Evolutionary conservation across 371 early-diverging fungal genomes (phyloP), one percentile per base, ranked within the genome.

Genomic region (Actinomortierella ambigua): DNA sequence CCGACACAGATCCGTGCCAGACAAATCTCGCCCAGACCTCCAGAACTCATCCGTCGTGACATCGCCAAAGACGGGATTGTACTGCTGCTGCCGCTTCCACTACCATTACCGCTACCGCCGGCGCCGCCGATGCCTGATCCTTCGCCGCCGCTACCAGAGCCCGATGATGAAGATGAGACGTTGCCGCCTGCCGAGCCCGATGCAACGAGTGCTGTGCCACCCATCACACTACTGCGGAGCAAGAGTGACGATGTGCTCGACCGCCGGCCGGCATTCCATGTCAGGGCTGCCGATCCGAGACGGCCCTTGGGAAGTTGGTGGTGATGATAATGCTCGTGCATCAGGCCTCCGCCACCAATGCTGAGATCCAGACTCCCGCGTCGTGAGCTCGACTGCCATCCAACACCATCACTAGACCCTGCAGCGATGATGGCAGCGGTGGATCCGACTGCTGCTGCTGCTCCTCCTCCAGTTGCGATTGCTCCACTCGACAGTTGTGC

Each of bases 1-100:
- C 71, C 71, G 15, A 70, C 71, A 41, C 71, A 70, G n/a, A 70
- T 70, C 53, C 71, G 53, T 8, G 71, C 71, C 20, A 70, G 41
- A 44, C 71, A 70, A 0, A 70, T 60, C 52, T 70, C 59, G 23
- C 71, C 71, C 3, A 70, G 65, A 4, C 71, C 71, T 34, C 71
- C 65, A 24, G 71, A 70, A n/a, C 61, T 70, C 65, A 65, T 65
- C 55, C 71, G 53, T 4, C 71, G 57, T 7, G 71, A 70, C 65
- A 70, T 70, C 40, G 65, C 61, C 29, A 70, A 49, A 20, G 71
- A 40, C 56, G 48, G 17, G 50, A 28, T 18, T n/a, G n/a, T n/a
- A n/a, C n/a, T n/a, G n/a, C 71, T 57, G 44, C 65, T 46, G 17
- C 58, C 55, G 59, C 51, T 53, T 27, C 63, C 59, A 53, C 65